Conservation (phyloP, 441 rosid genomes). For the Theobroma grandiflorum region DNA sequence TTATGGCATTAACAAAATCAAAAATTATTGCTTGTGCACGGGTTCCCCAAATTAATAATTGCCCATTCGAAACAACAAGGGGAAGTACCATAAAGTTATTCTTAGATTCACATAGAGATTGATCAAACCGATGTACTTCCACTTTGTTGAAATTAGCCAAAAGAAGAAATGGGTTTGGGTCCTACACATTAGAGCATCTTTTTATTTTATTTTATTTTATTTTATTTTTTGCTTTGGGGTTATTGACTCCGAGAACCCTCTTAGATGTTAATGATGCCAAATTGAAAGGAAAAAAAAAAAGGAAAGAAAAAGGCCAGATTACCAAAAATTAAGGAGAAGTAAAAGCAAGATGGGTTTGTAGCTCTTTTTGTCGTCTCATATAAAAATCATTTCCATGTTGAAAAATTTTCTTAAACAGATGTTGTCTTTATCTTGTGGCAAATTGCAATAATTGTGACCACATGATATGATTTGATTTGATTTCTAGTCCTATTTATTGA, state of each 20-base stretch:
- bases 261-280: slow-evolving; percentile 8
- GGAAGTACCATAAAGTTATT: slow-evolving; percentile 31
- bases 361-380: background rate
- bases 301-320: background rate
- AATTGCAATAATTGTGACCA: background rate
- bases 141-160: slow-evolving; percentile 39
- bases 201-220: background rate
- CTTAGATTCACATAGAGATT: slow-evolving; percentile 39
- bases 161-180: slow-evolving; percentile 16
- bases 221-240: background rate
- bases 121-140: slow-evolving; percentile 23
- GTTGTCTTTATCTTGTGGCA: background rate
- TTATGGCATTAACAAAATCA: slow-evolving; percentile 12
- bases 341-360: background rate
- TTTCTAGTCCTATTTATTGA: background rate
- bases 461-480: background rate
- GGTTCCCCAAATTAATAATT: slow-evolving; percentile 8
- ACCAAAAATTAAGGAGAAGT: slow-evolving; percentile 37
- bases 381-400: background rate
- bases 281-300: background rate
- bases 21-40: slow-evolving; percentile 28
- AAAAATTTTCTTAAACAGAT: background rate
- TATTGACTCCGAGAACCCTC: background rate
- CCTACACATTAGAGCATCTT: slow-evolving; percentile 12
- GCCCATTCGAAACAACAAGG: slow-evolving; percentile 18